A percentile compares a stretch with the other conserved stretches of the same genome.
Evolutionary conservation across 2,329 filamentous ascomycete species (phyloP).

Genomic region (Stachybotrys elegans): DNA sequence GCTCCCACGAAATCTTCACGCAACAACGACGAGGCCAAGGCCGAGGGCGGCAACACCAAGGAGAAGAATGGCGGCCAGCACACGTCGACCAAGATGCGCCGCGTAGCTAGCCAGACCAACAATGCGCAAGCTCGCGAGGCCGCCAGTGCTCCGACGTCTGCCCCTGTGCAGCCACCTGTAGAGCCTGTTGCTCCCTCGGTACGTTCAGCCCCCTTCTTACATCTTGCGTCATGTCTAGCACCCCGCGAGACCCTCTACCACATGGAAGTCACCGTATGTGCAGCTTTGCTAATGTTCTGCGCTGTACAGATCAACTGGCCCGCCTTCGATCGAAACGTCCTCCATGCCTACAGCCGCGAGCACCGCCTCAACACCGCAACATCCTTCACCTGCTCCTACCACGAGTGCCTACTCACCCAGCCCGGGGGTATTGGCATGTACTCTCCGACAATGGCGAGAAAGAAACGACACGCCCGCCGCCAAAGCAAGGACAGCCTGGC

Average conservation of each 20-base stretch:
- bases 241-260: too few species aligned
- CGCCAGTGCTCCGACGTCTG: conserved; percentile 31
- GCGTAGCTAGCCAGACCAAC: conserved; percentile 47
- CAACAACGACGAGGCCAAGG: conserved; percentile 41
- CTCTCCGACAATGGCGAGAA: conserved; percentile 71
- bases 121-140: conserved; percentile 40
- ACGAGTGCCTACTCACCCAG: conserved; percentile 56
- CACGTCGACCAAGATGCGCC: conserved; percentile 49
- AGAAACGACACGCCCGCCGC: conserved; percentile 56
- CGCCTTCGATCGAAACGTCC: conserved; percentile 59
- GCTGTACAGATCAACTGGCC: conserved; percentile 56
- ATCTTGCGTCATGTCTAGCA: too few species aligned
- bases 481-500: conserved; percentile 71
- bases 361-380: conserved; percentile 67
- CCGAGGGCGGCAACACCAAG: conserved; percentile 34
- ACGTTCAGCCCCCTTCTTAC: conserved; percentile 14
- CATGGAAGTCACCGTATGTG: too few species aligned
- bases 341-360: conserved; percentile 71
- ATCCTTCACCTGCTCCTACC: conserved; percentile 61
- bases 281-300: conserved; percentile 9
- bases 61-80: conserved; percentile 39
- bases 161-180: conserved; percentile 20
- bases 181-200: conserved; percentile 29
- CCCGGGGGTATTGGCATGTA: conserved; percentile 61
- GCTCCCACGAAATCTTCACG: conserved; percentile 42